Evolutionary conservation across 2,329 filamentous ascomycete genomes (phyloP).

Genomic region (Geosmithia flava): DNA sequence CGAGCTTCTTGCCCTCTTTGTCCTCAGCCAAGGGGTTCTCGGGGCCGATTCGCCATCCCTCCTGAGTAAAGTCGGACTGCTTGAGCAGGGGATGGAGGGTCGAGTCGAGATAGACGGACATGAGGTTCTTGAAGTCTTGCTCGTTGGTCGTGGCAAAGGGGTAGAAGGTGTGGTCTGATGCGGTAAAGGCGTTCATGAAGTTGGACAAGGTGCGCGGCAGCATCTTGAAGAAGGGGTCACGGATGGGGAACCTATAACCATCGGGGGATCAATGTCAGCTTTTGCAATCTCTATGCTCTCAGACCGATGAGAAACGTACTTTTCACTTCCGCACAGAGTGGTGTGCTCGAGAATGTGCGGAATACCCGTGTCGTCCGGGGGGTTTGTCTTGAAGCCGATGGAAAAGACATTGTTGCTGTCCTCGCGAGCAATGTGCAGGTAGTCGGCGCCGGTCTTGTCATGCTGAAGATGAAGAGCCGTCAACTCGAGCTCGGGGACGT

Average conservation of each 20-base stretch:
- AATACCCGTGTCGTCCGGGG: constrained; percentile 88
- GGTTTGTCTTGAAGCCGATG: constrained; percentile 98
- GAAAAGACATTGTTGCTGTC: constrained; percentile 99
- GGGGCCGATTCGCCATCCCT: constrained; percentile 92
- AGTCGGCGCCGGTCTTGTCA: constrained; percentile 91
- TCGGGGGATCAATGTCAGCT: no score
- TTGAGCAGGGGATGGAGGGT: constrained; percentile 85
- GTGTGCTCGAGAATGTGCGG: constrained; percentile 98
- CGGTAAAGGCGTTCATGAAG: constrained; percentile 99
- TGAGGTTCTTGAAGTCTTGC: constrained; percentile 89
- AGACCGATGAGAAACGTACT: constrained; percentile 35
- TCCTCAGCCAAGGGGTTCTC: constrained; percentile 61
- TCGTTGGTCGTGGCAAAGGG: constrained; percentile 94
- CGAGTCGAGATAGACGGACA: constrained; percentile 93
- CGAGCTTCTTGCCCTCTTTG: constrained; percentile 53
- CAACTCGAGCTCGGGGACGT: constrained; percentile 87
- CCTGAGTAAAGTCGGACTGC: constrained; percentile 84
- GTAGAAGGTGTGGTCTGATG: constrained; percentile 92
- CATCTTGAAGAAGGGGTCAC: constrained; percentile 99
- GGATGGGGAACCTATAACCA: constrained; percentile 68
- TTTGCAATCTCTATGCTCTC: not conserved
- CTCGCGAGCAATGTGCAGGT: constrained; percentile 86
- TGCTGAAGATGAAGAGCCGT: constrained; percentile 85
- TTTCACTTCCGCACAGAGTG: constrained; percentile 87
- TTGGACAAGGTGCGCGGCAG: constrained; percentile 94